These are phyloP conservation scores for Globisporangium alternatum DNA, from an alignment of 352 stramenopile genomes.

Conservation along the genomic window DNA sequence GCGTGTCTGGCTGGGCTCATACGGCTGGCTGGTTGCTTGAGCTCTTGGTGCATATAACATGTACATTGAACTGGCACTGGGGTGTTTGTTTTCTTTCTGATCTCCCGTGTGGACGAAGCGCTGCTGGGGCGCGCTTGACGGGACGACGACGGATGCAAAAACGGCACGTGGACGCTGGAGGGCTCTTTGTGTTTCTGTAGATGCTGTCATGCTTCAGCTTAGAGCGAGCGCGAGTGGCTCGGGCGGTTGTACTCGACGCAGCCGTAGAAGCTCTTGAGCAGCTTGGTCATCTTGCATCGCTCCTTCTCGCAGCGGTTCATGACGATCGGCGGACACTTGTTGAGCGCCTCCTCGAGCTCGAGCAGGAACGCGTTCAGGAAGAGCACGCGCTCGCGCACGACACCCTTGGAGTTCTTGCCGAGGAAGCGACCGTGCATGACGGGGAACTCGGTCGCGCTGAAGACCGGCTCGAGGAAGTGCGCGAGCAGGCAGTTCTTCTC, in stretches of 20 bases:
- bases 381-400: conserved; percentile 72
- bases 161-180: conserved; percentile 1
- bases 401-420: conserved; percentile 78
- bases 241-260: conserved; percentile 43
- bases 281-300: conserved; percentile 79
- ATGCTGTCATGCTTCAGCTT: background rate
- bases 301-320: conserved; percentile 75
- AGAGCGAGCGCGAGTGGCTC: conserved; percentile 51
- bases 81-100: conserved; percentile 9
- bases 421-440: conserved; percentile 68
- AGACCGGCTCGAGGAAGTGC: conserved; percentile 65
- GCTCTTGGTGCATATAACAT: conserved; percentile 6
- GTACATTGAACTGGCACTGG: conserved; percentile 6
- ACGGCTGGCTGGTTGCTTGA: background rate
- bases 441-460: conserved; percentile 71
- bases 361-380: conserved; percentile 84
- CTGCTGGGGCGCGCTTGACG: background rate
- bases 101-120: background rate
- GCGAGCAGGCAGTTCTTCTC: conserved; percentile 64
- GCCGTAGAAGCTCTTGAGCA: conserved; percentile 86
- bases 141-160: conserved; percentile 1
- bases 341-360: conserved; percentile 68
- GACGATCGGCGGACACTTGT: conserved; percentile 73
- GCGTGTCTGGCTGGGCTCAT: background rate
- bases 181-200: conserved; percentile 5